These are phyloP conservation scores for Coemansia reversa DNA, from an alignment of 192 early-diverging fungal species.

Conservation along the genomic window DNA sequence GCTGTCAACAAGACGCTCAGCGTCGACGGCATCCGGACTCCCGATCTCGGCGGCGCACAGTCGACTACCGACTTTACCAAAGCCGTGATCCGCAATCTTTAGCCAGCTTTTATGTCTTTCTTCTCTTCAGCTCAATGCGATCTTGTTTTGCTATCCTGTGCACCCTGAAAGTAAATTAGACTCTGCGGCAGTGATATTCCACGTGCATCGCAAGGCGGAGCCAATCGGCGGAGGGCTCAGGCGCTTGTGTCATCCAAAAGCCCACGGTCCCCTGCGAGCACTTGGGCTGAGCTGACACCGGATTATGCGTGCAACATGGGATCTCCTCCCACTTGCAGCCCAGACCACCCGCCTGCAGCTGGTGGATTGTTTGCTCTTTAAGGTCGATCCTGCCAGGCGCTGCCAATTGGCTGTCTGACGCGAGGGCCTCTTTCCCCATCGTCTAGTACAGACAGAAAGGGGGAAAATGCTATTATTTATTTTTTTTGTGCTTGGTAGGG, in stretches of 20 bases:
- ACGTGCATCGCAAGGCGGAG: too few relatives aligned
- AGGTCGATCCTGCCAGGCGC: background rate
- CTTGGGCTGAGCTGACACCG: too few relatives aligned
- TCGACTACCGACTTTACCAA: conserved; percentile 93
- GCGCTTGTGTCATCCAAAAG: too few relatives aligned
- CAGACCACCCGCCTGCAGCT: conserved; percentile 1
- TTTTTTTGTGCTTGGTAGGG: background rate
- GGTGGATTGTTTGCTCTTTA: background rate
- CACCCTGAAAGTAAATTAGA: too few relatives aligned
- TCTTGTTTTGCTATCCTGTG: background rate
- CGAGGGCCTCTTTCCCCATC: background rate
- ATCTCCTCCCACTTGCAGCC: background rate
- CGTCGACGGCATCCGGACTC: conserved; percentile 72
- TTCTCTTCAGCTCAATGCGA: background rate
- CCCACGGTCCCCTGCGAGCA: too few relatives aligned
- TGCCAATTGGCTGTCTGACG: background rate
- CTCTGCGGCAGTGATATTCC: background rate
- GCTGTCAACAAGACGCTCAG: conserved; percentile 89
- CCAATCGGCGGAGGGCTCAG: too few relatives aligned
- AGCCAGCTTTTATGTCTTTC: background rate
- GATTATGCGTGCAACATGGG: background rate
- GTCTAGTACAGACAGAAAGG: background rate
- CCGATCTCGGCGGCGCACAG: conserved; percentile 83
- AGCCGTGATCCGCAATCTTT: conserved; percentile 72
- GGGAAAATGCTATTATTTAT: background rate